These are phyloP conservation scores for Phaffia tasmanica DNA, from an alignment of 768 basidiomycete species.

Conservation along the genomic window DNA sequence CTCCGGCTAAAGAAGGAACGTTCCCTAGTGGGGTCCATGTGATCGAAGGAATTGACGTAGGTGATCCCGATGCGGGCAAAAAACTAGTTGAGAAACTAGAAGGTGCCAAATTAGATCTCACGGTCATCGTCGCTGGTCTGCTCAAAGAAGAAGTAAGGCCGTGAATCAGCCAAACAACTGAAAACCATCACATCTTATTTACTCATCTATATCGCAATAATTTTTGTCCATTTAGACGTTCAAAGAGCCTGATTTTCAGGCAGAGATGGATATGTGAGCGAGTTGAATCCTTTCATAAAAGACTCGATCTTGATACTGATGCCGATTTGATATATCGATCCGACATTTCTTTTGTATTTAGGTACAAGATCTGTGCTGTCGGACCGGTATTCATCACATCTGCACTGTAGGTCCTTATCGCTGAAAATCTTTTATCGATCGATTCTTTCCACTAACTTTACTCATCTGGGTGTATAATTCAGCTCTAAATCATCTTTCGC, in stretches of 20 bases:
- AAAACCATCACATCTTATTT: background rate
- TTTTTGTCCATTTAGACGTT: constrained; percentile 33
- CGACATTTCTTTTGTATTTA: background rate
- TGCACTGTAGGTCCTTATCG: constrained; percentile 31
- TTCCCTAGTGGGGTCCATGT: constrained; percentile 39
- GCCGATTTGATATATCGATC: background rate
- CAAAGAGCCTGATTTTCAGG: constrained; percentile 39
- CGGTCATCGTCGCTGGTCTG: constrained; percentile 41
- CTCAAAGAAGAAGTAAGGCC: constrained; percentile 41
- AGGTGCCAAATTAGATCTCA: constrained; percentile 36
- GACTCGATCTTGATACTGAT: background rate
- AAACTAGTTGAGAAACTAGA: constrained; percentile 39
- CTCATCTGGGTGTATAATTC: background rate
- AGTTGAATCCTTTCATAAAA: constrained; percentile 24
- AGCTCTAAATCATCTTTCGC: constrained; percentile 32
- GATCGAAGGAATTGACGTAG: constrained; percentile 41
- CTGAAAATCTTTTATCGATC: too few relatives aligned
- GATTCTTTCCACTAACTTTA: too few relatives aligned
- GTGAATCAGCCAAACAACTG: background rate
- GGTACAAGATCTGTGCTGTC: constrained; percentile 7
- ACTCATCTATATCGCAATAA: background rate
- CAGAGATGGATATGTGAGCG: constrained; percentile 45
- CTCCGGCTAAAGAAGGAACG: constrained; percentile 27
- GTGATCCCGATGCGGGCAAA: constrained; percentile 37
- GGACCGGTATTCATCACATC: constrained; percentile 33